phyloP scores from a whole-genome alignment of 176 grass and related monocot genomes.

The Areca catechu region DNA sequence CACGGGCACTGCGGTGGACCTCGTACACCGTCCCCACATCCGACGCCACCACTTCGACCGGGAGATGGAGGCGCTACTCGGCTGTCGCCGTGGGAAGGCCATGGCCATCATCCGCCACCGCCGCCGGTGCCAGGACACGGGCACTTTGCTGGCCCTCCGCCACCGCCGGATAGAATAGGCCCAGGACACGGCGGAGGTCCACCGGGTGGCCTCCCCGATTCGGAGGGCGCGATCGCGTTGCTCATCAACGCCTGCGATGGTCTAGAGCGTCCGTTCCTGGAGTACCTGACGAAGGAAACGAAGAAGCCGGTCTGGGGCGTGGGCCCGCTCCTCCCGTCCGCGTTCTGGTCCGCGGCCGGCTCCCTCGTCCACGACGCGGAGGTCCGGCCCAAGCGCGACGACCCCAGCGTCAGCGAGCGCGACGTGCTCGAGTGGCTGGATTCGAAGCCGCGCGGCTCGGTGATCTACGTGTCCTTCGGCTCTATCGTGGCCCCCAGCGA shows the following conservation, averaged over 20 bases:
- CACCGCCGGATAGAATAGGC: no score
- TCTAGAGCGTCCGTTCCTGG: conserved; percentile 29
- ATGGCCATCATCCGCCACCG: no score
- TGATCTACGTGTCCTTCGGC: conserved; percentile 41
- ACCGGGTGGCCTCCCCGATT: conserved; percentile 1
- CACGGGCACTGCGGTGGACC: not conserved
- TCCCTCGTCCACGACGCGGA: conserved; percentile 24
- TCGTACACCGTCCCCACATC: not conserved
- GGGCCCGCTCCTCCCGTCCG: conserved; percentile 30
- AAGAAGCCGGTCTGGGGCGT: conserved; percentile 28
- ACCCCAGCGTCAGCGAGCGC: not conserved
- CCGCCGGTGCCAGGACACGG: no score
- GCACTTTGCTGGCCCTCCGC: no score
- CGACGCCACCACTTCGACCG: not conserved
- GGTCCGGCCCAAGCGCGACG: conserved; percentile 5
- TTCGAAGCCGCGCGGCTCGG: conserved; percentile 20
- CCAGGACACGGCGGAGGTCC: no score
- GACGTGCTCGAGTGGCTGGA: conserved; percentile 32
- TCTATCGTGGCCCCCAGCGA: conserved; percentile 24
- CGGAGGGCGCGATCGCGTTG: conserved; percentile 16
- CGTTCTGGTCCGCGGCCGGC: conserved; percentile 22
- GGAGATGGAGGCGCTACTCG: not conserved
- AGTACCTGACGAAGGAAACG: conserved; percentile 15
- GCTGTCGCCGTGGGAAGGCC: not conserved
- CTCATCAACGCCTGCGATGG: conserved; percentile 33